Evolutionary conservation across 306 rosid species (phyloP), one percentile per base, ranked within the genome.

Genomic region (apple (Malus domestica)): DNA sequence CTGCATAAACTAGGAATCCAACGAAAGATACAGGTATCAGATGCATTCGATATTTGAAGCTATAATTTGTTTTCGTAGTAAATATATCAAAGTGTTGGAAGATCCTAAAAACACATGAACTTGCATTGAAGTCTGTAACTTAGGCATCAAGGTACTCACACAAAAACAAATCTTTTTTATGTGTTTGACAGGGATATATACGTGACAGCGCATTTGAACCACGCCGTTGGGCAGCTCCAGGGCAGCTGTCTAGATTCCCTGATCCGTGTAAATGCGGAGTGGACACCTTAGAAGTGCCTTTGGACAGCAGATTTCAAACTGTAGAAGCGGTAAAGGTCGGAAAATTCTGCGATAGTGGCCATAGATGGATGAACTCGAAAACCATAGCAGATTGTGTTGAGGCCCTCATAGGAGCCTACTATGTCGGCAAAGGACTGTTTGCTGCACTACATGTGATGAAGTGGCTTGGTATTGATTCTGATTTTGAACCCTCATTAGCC

Each of bases 211-310:
- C 97, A 70, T 92, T 95, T 82, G 99, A 95, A 80, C 96, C 97
- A 15, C 96, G 97, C 32, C 97, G 97, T 35, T 95, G 99, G 99
- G 83, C 80, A 79, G 99, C 99, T 74, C 97, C 97, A 4, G 99
- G 99, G 76, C 97, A 95, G 75, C 71, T 13, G 80, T 76, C 86
- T 63, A 59, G 88, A 76, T 82, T 85, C 22, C 67, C 86, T 19
- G 87, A 83, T 80, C 74, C 63, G 57, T 95, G 97, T 87, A 75
- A 87, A 78, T 92, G 97, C 38, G 89, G 87, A 84, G 84, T 95
- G 83, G 97, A 92, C 72, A 83, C 89, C 59, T 73, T 19, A 40
- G 97, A 92, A 83, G 99, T 95, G n/a, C 97, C 99, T 75, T 80
- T 89, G 71, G 93, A 88, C 52, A 76, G 8, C 16, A 86, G 79